Percentiles rank a stretch among this genome's conserved stretches.
Evolutionary conservation across 2,329 filamentous ascomycete species (phyloP).

Genomic region (Fusarium sp.): DNA sequence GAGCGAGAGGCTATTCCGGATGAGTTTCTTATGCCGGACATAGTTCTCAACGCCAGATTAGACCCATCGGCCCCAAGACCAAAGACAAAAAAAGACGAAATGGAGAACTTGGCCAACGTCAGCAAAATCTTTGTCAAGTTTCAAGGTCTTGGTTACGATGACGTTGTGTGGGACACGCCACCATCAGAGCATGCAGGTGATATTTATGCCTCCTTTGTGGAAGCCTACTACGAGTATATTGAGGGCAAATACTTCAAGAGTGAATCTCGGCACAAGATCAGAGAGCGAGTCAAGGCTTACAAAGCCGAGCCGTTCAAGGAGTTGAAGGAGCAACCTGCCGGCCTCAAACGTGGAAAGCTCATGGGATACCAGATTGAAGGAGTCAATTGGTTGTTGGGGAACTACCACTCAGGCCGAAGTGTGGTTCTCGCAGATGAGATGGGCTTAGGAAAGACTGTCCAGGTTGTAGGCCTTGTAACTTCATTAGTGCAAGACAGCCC

Average conservation of each 20-base stretch:
- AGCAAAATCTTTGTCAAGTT: constrained; percentile 86
- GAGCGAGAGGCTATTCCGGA: constrained; percentile 85
- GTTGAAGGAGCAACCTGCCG: constrained; percentile 75
- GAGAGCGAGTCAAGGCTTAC: constrained; percentile 73
- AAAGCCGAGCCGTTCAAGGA: constrained; percentile 74
- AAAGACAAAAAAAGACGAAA: constrained; percentile 73
- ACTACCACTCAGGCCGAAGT: constrained; percentile 84
- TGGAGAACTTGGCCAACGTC: constrained; percentile 76
- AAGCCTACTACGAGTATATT: constrained; percentile 88
- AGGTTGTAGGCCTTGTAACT: constrained; percentile 84
- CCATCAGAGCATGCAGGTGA: constrained; percentile 71
- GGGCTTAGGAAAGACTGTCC: constrained; percentile 97
- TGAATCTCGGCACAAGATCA: constrained; percentile 67
- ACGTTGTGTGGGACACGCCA: constrained; percentile 88
- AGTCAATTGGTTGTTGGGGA: constrained; percentile 93
- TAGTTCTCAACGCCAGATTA: constrained; percentile 82
- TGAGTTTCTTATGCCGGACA: constrained; percentile 85
- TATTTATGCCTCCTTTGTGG: constrained; percentile 80
- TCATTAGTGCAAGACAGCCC: constrained; percentile 74
- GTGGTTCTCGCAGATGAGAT: constrained; percentile 97
- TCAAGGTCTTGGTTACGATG: constrained; percentile 89
- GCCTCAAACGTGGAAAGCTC: constrained; percentile 79
- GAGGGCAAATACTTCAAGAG: constrained; percentile 75
- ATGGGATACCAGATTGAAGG: constrained; percentile 96
- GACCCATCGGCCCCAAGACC: constrained; percentile 56